Conservation (phyloP, 345 rosid genomes). For the Microthlaspi erraticum region DNA sequence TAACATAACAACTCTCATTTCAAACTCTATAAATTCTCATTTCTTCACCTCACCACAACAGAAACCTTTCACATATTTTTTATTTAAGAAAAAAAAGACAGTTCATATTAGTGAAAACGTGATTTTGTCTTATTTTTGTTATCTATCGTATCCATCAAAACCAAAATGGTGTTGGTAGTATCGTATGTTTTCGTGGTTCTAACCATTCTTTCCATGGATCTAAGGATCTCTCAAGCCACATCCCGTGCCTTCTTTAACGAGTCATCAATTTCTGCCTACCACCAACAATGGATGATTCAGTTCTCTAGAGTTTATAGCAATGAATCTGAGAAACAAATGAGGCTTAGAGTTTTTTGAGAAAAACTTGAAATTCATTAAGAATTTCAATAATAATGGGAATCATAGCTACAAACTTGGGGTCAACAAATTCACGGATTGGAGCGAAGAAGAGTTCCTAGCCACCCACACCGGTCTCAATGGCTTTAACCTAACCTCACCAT, state of each 20-base stretch:
- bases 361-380: slow-evolving; percentile 43
- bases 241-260: slow-evolving; percentile 6
- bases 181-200: background rate
- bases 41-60: slow-evolving; percentile 14
- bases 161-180: slow-evolving; percentile 16
- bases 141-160: background rate
- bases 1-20: slow-evolving; percentile 13
- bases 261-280: slow-evolving; percentile 21
- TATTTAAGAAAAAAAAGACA: too few relatives aligned
- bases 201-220: slow-evolving; percentile 10
- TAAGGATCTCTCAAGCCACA: slow-evolving; percentile 6
- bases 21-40: background rate
- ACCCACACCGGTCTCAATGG: slow-evolving; percentile 41
- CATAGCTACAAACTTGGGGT: slow-evolving; percentile 54
- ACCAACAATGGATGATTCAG: slow-evolving; percentile 37
- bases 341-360: slow-evolving; percentile 41
- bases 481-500: slow-evolving; percentile 16
- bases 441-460: slow-evolving; percentile 55
- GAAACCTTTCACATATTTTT: background rate
- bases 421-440: slow-evolving; percentile 58
- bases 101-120: background rate
- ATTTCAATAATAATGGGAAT: slow-evolving; percentile 37
- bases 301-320: slow-evolving; percentile 28
- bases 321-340: slow-evolving; percentile 35
- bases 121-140: background rate